phyloP scores from a whole-genome alignment of 2,329 filamentous ascomycete genomes.

The Venturia nashicola region DNA sequence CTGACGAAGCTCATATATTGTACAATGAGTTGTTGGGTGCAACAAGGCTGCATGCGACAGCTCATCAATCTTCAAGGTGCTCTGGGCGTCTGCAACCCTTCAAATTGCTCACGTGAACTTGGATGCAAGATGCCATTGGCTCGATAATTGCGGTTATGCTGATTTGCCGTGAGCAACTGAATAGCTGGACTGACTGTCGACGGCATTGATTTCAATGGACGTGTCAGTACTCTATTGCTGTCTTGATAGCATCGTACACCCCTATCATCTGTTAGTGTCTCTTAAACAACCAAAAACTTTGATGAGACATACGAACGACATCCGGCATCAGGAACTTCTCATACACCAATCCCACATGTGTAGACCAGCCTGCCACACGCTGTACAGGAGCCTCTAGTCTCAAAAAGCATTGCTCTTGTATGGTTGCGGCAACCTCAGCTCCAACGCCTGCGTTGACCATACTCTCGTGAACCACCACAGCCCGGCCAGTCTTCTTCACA shows the following conservation, averaged over 20 bases:
- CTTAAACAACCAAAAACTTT: neutral
- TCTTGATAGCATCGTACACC: slow-evolving; percentile 38
- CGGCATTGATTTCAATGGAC: neutral
- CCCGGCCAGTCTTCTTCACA: slow-evolving; percentile 75
- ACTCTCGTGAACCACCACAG: slow-evolving; percentile 81
- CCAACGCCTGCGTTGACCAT: slow-evolving; percentile 86
- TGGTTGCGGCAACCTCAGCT: slow-evolving; percentile 76
- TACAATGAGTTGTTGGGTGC: no score
- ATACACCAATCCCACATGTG: slow-evolving; percentile 66
- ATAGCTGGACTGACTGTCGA: neutral
- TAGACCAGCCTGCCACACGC: slow-evolving; percentile 81
- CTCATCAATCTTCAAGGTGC: no score
- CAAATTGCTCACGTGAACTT: no score
- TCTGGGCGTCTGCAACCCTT: no score
- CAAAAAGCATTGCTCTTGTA: slow-evolving; percentile 79
- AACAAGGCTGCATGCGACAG: no score
- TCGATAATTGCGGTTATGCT: no score
- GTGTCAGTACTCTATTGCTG: slow-evolving; percentile 30
- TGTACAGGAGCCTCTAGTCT: slow-evolving; percentile 74
- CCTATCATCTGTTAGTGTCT: slow-evolving; percentile 15
- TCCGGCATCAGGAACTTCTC: slow-evolving; percentile 66
- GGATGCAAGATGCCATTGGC: no score
- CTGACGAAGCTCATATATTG: no score
- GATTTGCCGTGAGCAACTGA: no score
- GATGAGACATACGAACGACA: slow-evolving; percentile 61